Percentiles rank a stretch among this genome's conserved stretches.
Evolutionary conservation across 345 rosid genomes (phyloP).

Genomic region (Excoecaria agallocha): DNA sequence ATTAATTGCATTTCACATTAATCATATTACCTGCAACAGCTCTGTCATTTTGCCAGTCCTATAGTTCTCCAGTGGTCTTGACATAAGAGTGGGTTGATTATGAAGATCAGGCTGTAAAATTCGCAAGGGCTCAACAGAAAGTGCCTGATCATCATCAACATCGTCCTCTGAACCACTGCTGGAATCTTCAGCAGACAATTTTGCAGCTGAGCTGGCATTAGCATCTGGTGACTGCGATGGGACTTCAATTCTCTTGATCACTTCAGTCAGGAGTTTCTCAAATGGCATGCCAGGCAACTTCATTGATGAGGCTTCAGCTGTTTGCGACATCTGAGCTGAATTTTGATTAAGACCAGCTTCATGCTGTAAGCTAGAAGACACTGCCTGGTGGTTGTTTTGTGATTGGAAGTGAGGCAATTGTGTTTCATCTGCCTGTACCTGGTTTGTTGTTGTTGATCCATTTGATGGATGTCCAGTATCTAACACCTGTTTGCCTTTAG

Average conservation of each 20-base stretch:
- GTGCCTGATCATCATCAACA: conserved; percentile 40
- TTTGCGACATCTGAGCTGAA: neutral
- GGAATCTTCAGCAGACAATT: conserved; percentile 19
- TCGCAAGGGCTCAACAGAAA: conserved; percentile 65
- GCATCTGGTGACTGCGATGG: conserved; percentile 31
- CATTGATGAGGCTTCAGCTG: conserved; percentile 26
- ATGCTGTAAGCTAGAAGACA: conserved; percentile 23
- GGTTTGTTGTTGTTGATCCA: conserved; percentile 24
- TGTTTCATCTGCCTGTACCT: conserved; percentile 23
- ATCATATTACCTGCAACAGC: conserved; percentile 65
- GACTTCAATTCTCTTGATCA: conserved; percentile 43
- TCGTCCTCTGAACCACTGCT: conserved; percentile 27
- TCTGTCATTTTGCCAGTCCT: conserved; percentile 80
- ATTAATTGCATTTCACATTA: neutral
- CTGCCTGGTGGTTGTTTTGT: conserved; percentile 20
- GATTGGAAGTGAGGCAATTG: conserved; percentile 27
- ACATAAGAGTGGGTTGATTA: conserved; percentile 35
- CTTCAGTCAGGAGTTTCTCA: conserved; percentile 62
- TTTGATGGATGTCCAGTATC: conserved; percentile 32
- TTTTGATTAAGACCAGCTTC: conserved; percentile 24
- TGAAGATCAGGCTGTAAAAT: conserved; percentile 42
- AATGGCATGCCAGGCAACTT: conserved; percentile 40
- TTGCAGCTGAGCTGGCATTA: conserved; percentile 21
- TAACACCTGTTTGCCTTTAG: conserved; percentile 37
- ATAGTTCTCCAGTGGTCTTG: conserved; percentile 51